Conservation (phyloP, 2,329 filamentous ascomycete species). For the Colletotrichum somersetense region DNA sequence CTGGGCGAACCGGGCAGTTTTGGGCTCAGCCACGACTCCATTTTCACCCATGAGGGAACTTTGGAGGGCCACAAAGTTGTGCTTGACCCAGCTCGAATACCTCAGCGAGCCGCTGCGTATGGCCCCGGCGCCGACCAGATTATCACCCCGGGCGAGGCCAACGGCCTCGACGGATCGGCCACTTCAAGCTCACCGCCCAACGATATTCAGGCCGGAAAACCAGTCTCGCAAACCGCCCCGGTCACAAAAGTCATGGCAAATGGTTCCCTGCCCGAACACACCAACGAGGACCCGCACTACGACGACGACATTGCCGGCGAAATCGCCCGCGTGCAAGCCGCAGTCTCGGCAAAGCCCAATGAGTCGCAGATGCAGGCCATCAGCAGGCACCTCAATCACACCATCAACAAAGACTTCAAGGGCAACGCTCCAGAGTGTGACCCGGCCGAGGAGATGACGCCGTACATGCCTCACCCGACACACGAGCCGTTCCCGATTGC, state of each 20-base stretch:
- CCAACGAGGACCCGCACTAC: background rate
- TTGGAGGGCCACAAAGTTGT: background rate
- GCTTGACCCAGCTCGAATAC: background rate
- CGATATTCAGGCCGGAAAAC: background rate
- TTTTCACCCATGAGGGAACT: background rate
- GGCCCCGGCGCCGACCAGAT: background rate
- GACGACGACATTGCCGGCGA: background rate
- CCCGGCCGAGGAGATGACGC: slow-evolving; percentile 68
- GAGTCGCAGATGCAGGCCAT: background rate
- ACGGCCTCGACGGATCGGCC: background rate
- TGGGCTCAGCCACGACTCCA: background rate
- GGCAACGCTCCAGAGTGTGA: slow-evolving; percentile 5
- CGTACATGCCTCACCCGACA: slow-evolving; percentile 69
- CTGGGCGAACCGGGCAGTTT: background rate
- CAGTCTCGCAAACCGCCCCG: background rate
- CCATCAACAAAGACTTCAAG: slow-evolving; percentile 3
- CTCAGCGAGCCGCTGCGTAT: background rate
- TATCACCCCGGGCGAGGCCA: background rate
- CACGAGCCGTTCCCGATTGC: slow-evolving; percentile 76
- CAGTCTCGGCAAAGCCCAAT: background rate
- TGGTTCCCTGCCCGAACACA: background rate
- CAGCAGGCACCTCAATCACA: background rate
- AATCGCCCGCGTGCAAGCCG: background rate
- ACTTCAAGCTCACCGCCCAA: background rate
- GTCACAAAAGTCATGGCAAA: background rate